Base-by-base conservation (phyloP, 75 land plant species). In the Azolla pinnata region DNA sequence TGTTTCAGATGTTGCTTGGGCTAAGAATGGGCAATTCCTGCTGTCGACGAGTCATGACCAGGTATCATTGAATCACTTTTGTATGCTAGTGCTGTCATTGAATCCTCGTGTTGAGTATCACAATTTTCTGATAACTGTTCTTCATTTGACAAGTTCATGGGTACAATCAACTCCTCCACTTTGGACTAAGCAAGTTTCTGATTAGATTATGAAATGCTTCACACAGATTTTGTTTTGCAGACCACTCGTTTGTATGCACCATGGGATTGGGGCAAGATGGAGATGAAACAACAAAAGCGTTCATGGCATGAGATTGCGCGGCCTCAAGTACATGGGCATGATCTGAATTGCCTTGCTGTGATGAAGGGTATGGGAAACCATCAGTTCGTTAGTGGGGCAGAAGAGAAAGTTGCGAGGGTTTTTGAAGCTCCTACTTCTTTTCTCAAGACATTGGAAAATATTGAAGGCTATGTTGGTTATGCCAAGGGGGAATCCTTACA, bases 311-410 rank as follows among this genome's bases (percentile, higher is more conserved):
- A 93, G 66, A 77, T 93, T 34, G 90, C 96, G 31, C 83, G 98
- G 5, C 96, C 98, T 56, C 98, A 93, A 74, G 90, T 93, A 54
- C 98, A 93, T 81, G 98, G 98, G 40, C 98, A 93, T 79, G 98
- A 93, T 65, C 73, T 93, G 28, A 85, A 93, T 54, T 89, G 96
- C 64, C 63, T 85, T 17, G 71, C 87, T 1, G 62, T 85, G 16
- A 66, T 88, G 30, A 64, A 66, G 54, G 90, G 82, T 38, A 66
- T 70, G 57, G 98, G 98, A 27, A 93, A 89, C 64, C 87, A 93
- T 48, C 76, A 83, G 18, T 93, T 83, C 75, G 83, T 93, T 24
- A 81, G 96, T 77, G 98, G 98, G 48, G 98, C 98, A 20, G 98
- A 93, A 33, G 98, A 93, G 68, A 93, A 93, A 67, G 98, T 93